Evolutionary conservation across 306 rosid species (phyloP), one percentile per base, ranked within the genome.

Genomic region (Abrus precatorius): DNA sequence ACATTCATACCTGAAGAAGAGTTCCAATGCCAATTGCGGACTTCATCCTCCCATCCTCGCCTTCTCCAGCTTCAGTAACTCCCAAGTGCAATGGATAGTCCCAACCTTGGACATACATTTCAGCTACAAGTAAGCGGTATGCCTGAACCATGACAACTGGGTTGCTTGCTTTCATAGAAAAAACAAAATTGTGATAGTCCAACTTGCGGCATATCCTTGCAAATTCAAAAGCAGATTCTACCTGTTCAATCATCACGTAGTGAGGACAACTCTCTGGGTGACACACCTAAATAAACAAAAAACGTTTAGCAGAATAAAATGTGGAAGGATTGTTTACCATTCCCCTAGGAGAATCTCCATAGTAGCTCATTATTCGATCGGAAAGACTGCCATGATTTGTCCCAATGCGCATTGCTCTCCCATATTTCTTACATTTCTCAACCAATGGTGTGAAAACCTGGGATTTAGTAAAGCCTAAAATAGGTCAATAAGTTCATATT

Each of bases 11-110:
- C 99, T 91, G 97, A 83, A 95, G 99, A 81, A 95, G 99, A 84
- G 99, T 95, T 65, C 99, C 99, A 59, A 95, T 95, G 53, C 99
- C 99, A 82, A 95, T 93, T 62, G 99, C 99, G 82, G 99, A 95
- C 83, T 95, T 95, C 99, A 95, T 95, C 61, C 99, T 86, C 68
- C 99, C 99, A 74, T 95, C 99, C 88, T 95, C 99, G 86, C 99
- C 99, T 86, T 95, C 99, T 84, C 99, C 99, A 48, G 99, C 99
- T 92, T 95, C 99, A 80, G 99, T 95, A 73, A 95, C 99, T 70
- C 99, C 99, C 88, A 95, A 88, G 88, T 95, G 99, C 56, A 95
- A 84, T 43, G 99, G 99, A 82, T 95, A 95, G 67, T 95, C 98
- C 99, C 99, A 95, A 70, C 97, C 98, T 8, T 90, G 92, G 83